Evolutionary conservation across 225 moss, liverwort and hornwort genomes (phyloP), one percentile per base, ranked within the genome.

Genomic region (Straminergon stramineum): DNA sequence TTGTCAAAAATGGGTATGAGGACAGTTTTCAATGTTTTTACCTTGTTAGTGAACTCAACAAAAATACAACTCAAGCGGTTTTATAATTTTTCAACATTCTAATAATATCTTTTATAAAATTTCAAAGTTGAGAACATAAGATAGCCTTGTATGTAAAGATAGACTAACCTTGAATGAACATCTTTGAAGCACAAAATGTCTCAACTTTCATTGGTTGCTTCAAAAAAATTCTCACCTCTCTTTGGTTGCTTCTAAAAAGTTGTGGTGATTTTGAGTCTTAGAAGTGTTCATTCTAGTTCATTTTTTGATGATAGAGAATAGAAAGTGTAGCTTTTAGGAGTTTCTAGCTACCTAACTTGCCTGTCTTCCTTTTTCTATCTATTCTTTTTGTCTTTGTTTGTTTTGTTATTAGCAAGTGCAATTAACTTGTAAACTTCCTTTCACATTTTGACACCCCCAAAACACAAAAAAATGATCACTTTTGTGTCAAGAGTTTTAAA

Each of bases 21-120:
- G 6, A 67, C 0, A 1, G 3, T 1, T 74, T 74, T 45, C 5
- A 8, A 0, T 7, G 5, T 14, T 71, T 71, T 26, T 1, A 41
- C 6, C 71, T 41, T 18, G 2, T 8, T 8, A 13, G 5, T 2
- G 2, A 51, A 32, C 7, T 51, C 32, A 20, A 76, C 0, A 32
- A 0, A 51, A 76, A 21, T 53, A 1, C 34, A 52, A 76, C 3
- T 21, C 11, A 22, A 34, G 5, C 1, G 3, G 2, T 11, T 52
- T 34, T 0, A 13, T 52, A 34, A 32, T 32, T 32, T 52, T 76
- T 0, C 7, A 9, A 31, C 21, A 76, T 34, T 52, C 4, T 20
- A 32, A 0, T 20, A 32, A 20, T 52, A 76, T 32, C n/a, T n/a
- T 52, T 76, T 52, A 3, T 0, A 32, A 32, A 52, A 26, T 32